Evolutionary conservation across 1,284 basidiomycete species (phyloP).

Genomic region (Apiotrichum brassicae): DNA sequence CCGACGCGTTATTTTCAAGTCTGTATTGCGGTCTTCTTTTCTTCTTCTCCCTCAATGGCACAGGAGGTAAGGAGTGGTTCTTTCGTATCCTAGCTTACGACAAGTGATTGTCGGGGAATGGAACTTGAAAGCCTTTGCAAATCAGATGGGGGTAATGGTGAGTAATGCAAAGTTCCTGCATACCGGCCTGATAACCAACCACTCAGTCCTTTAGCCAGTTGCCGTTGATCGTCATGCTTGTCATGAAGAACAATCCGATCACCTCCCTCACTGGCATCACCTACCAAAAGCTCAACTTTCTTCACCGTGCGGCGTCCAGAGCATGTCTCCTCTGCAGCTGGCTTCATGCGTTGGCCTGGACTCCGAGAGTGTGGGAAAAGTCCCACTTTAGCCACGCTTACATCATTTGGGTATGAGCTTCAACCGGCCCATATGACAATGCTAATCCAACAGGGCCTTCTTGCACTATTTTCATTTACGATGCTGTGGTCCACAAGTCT

Average conservation of each 20-base stretch:
- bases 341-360: conserved; percentile 35
- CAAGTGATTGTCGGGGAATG: neutral
- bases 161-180: neutral
- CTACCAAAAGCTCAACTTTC: conserved; percentile 48
- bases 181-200: neutral
- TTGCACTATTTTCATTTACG: conserved; percentile 44
- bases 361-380: conserved; percentile 18
- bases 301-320: conserved; percentile 46
- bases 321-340: conserved; percentile 37
- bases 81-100: neutral
- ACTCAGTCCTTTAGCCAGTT: conserved; percentile 37
- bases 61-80: conserved; percentile 5
- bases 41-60: conserved; percentile 15
- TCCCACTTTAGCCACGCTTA: conserved; percentile 16
- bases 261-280: conserved; percentile 44
- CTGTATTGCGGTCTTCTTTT: conserved; percentile 18
- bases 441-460: conserved; percentile 17
- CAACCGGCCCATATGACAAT: neutral
- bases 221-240: conserved; percentile 43
- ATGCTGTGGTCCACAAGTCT: conserved; percentile 50
- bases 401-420: conserved; percentile 21
- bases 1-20: conserved; percentile 22
- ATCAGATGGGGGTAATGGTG: conserved; percentile 30
- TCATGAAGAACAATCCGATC: conserved; percentile 47
- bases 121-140: conserved; percentile 15